A percentile compares a stretch with the other conserved stretches of the same genome.
Conservation (phyloP, 2,329 filamentous ascomycete genomes). For the Cytospora leucostoma region DNA sequence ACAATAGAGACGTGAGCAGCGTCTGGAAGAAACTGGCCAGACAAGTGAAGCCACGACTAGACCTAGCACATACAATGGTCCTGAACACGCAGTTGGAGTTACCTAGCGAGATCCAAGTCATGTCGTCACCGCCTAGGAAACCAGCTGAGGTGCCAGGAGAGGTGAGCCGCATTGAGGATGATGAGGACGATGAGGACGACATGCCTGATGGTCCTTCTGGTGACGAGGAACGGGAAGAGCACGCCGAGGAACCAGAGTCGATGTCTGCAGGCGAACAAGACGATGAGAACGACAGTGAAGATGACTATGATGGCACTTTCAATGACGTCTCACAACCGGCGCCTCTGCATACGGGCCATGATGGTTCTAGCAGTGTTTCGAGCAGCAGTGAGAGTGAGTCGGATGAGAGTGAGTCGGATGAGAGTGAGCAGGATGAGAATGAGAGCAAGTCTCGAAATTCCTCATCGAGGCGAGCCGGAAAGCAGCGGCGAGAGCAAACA, state of each 20-base stretch:
- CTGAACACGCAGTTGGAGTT: constrained; percentile 26
- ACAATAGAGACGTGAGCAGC: constrained; percentile 38
- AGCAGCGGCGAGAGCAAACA: not conserved
- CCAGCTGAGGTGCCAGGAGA: constrained; percentile 14
- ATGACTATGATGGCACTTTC: constrained; percentile 33
- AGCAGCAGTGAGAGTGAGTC: constrained; percentile 7
- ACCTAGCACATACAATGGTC: constrained; percentile 27
- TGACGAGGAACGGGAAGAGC: constrained; percentile 26
- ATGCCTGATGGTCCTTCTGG: constrained; percentile 16
- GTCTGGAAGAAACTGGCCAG: constrained; percentile 42
- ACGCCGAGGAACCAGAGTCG: constrained; percentile 19
- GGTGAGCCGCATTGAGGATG: constrained; percentile 23
- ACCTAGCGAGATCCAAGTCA: constrained; percentile 26
- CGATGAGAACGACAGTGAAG: constrained; percentile 28
- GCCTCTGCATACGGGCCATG: constrained; percentile 9
- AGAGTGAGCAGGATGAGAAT: constrained; percentile 1
- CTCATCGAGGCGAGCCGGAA: not conserved
- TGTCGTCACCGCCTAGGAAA: constrained; percentile 23
- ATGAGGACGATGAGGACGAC: constrained; percentile 30
- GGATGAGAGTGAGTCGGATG: constrained; percentile 1
- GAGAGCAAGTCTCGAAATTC: not conserved
- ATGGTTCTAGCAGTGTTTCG: constrained; percentile 17
- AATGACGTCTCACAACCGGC: constrained; percentile 27
- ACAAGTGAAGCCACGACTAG: constrained; percentile 36
- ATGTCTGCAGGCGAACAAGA: constrained; percentile 25